These are phyloP conservation scores for Sordaria brevicollis DNA, from an alignment of 495 filamentous ascomycete species.

Conservation along the genomic window DNA sequence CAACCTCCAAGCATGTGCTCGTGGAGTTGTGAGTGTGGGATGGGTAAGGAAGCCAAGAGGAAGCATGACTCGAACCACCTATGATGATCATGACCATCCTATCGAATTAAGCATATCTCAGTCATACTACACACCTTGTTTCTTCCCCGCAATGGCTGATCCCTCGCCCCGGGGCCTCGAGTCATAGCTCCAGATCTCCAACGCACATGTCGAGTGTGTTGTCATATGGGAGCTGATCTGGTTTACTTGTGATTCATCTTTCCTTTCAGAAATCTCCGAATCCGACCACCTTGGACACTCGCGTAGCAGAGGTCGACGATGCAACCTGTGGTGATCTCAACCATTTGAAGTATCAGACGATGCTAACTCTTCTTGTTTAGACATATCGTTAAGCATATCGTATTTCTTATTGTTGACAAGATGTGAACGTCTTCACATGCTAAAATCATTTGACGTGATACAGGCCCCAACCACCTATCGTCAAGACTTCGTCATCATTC, in stretches of 20 bases:
- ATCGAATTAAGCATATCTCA: not conserved
- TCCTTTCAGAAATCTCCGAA: not conserved
- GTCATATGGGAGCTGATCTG: not conserved
- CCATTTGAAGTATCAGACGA: not conserved
- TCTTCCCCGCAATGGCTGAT: not conserved
- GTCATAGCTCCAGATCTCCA: not conserved
- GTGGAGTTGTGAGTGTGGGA: not conserved
- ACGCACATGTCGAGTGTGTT: not conserved
- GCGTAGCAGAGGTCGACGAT: not conserved
- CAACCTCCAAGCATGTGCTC: not conserved
- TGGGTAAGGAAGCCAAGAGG: not conserved
- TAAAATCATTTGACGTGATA: not conserved
- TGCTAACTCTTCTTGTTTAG: not conserved
- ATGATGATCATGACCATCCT: not conserved
- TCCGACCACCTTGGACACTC: not conserved
- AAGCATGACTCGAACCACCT: not conserved
- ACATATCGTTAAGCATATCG: not conserved
- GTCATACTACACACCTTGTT: not conserved
- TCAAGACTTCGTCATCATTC: not conserved
- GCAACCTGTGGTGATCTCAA: not conserved
- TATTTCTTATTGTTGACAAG: not conserved
- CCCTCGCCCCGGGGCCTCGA: not conserved
- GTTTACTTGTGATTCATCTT: not conserved
- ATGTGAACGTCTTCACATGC: not conserved
- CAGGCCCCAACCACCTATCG: not conserved